Conservation (phyloP, 805 yeast species). For the Pichia gijzeniarum region DNA sequence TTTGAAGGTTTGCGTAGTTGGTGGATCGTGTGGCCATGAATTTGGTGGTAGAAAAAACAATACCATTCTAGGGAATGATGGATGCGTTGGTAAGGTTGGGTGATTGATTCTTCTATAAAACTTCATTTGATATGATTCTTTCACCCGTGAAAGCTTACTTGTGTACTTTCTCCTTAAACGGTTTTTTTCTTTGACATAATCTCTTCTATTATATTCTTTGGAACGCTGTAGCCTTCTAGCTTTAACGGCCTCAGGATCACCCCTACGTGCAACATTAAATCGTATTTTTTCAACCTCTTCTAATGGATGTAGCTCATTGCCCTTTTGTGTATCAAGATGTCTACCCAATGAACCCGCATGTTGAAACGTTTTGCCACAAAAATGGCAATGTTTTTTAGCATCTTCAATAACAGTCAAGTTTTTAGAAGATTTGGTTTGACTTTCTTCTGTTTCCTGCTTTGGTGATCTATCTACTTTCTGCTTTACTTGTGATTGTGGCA, state of each 20-base stretch:
- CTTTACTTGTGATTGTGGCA: too few relatives aligned
- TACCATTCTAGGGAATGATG: conserved; percentile 45
- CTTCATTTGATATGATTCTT: conserved; percentile 28
- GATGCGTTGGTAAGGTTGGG: conserved; percentile 37
- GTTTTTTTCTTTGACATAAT: conserved; percentile 42
- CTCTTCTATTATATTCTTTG: conserved; percentile 39
- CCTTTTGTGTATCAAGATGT: conserved; percentile 51
- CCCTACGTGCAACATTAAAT: conserved; percentile 45
- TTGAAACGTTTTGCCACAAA: conserved; percentile 48
- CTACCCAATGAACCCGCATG: conserved; percentile 57
- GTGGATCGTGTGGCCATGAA: conserved; percentile 50
- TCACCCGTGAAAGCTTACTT: conserved; percentile 37
- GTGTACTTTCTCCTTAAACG: conserved; percentile 38
- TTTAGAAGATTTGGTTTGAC: neutral
- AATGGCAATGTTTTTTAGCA: conserved; percentile 29
- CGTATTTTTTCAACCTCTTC: conserved; percentile 41
- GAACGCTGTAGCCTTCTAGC: conserved; percentile 37
- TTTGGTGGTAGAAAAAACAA: conserved; percentile 39
- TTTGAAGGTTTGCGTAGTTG: conserved; percentile 39
- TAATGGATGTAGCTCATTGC: conserved; percentile 45
- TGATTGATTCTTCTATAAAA: conserved; percentile 33
- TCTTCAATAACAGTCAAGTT: neutral
- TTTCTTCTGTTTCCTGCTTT: too few relatives aligned
- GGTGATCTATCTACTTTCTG: too few relatives aligned
- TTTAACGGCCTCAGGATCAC: conserved; percentile 37